A percentile compares a stretch with the other conserved stretches of the same genome.
Evolutionary conservation across 2,329 filamentous ascomycete genomes (phyloP).

Genomic region (Paraphaeosphaeria sporulosa): DNA sequence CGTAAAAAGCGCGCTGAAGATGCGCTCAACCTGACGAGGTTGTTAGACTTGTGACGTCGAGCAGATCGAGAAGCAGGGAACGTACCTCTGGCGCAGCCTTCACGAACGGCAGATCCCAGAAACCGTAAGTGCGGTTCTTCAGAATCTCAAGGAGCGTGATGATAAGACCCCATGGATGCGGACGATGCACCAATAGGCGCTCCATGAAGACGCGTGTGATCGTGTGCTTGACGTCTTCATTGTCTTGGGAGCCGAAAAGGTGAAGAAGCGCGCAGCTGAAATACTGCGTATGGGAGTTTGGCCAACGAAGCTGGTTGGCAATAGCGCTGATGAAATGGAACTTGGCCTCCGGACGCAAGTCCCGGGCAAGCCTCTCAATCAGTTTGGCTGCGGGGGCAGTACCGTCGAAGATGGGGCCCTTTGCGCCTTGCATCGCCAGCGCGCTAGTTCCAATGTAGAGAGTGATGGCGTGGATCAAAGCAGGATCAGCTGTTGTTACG

Average conservation of each 20-base stretch:
- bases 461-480: conserved; percentile 82
- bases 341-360: conserved; percentile 77
- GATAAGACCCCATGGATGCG: conserved; percentile 94
- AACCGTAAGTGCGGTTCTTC: conserved; percentile 88
- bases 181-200: conserved; percentile 85
- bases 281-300: conserved; percentile 89
- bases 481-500: conserved; percentile 71
- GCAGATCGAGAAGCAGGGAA: conserved; percentile 16
- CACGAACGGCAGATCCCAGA: conserved; percentile 93
- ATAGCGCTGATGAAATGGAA: conserved; percentile 87
- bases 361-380: conserved; percentile 78
- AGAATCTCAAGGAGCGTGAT: conserved; percentile 87
- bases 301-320: conserved; percentile 89
- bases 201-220: conserved; percentile 90
- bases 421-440: conserved; percentile 65
- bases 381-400: conserved; percentile 73
- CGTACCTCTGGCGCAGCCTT: conserved; percentile 81
- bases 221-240: conserved; percentile 87
- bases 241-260: conserved; percentile 68
- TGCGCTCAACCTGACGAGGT: conserved; percentile 51
- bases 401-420: conserved; percentile 70
- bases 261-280: conserved; percentile 87
- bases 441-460: conserved; percentile 80
- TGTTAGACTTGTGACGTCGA: conserved; percentile 23
- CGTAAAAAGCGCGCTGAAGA: conserved; percentile 56